A percentile compares a stretch with the other conserved stretches of the same genome.
These are phyloP conservation scores for Pseudognaphalium luteoalbum DNA, from an alignment of 129 eudicot species.

Conservation along the genomic window DNA sequence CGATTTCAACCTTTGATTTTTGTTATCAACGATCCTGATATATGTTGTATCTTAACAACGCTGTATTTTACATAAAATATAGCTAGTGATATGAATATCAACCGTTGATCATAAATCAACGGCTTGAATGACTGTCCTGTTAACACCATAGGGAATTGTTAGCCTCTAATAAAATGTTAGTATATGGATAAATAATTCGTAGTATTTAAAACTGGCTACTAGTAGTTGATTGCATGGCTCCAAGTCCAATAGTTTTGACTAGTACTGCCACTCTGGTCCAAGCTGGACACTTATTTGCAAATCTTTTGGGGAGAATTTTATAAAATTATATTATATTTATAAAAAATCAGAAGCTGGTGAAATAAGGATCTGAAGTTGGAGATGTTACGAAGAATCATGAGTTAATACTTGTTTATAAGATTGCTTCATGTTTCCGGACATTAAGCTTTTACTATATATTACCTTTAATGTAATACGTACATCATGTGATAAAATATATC, in stretches of 20 bases:
- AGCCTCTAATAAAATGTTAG: neutral
- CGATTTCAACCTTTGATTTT: too few species aligned
- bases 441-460: conserved; percentile 35
- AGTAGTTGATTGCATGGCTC: conserved; percentile 9
- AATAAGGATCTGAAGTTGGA: conserved; percentile 21
- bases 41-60: too few species aligned
- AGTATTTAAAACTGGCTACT: too few species aligned
- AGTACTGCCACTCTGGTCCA: conserved; percentile 34
- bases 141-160: too few species aligned
- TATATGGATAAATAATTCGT: too few species aligned
- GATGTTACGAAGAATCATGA: conserved; percentile 21
- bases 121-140: too few species aligned
- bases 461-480: neutral
- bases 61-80: too few species aligned
- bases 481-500: too few species aligned
- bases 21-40: too few species aligned
- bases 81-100: too few species aligned
- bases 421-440: conserved; percentile 49
- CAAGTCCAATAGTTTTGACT: conserved; percentile 9
- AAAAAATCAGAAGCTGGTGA: conserved; percentile 32
- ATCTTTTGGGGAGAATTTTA: conserved; percentile 35
- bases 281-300: conserved; percentile 42
- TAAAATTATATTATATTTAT: neutral
- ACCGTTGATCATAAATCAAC: too few species aligned
- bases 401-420: conserved; percentile 20